These are phyloP conservation scores for Sugiyamaella novakii DNA, from an alignment of 1,139 yeast genomes.

Conservation along the genomic window DNA sequence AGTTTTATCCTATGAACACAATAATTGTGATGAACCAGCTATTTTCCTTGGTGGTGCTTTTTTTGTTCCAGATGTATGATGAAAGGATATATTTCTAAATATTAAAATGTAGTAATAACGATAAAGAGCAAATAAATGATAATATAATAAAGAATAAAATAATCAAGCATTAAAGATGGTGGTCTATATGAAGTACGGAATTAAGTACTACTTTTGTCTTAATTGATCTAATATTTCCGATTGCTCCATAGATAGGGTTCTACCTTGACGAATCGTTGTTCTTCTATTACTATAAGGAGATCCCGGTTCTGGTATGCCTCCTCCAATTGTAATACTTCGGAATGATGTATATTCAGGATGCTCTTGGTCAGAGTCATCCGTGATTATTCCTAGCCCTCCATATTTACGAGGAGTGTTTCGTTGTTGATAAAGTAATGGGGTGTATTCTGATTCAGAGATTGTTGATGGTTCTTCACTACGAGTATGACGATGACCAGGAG, in stretches of 20 bases:
- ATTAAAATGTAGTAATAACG: slow-evolving; percentile 2
- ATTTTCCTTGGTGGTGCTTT: slow-evolving; percentile 70
- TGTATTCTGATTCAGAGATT: slow-evolving; percentile 5
- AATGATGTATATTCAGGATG: slow-evolving; percentile 35
- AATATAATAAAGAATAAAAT: slow-evolving; percentile 2
- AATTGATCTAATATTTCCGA: slow-evolving; percentile 50
- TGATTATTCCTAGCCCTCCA: slow-evolving; percentile 6
- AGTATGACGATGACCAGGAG: slow-evolving; percentile 7
- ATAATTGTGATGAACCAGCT: slow-evolving; percentile 83
- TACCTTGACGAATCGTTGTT: slow-evolving; percentile 26
- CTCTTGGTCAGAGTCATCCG: slow-evolving; percentile 9
- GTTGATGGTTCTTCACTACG: slow-evolving; percentile 2
- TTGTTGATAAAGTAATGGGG: slow-evolving; percentile 12
- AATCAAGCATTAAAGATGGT: neutral
- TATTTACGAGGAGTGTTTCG: slow-evolving; percentile 10
- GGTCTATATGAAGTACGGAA: too few relatives aligned
- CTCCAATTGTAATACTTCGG: slow-evolving; percentile 29
- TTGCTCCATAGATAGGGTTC: slow-evolving; percentile 54
- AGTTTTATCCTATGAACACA: slow-evolving; percentile 86
- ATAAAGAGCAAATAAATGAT: too few relatives aligned
- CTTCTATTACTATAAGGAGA: slow-evolving; percentile 30
- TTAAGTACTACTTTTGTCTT: slow-evolving; percentile 24
- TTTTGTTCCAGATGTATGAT: slow-evolving; percentile 53
- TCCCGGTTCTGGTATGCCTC: slow-evolving; percentile 33
- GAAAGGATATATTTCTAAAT: slow-evolving; percentile 11